Conservation (phyloP, 768 basidiomycete genomes). For the Jaapia argillacea region DNA sequence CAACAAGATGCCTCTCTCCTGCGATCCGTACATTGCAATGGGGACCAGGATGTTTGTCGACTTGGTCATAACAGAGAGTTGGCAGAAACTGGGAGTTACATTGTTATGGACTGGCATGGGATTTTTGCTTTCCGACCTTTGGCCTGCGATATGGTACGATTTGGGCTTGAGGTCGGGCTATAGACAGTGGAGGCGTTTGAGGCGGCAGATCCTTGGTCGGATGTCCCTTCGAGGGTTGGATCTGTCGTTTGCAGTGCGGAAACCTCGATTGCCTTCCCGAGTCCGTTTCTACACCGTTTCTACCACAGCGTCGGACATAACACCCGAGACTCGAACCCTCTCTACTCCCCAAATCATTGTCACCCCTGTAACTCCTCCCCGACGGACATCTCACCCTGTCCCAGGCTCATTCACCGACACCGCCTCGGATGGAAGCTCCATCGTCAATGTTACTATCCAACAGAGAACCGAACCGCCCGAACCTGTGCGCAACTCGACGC, state of each 20-base stretch:
- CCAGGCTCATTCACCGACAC: constrained; percentile 16
- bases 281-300: constrained; percentile 9
- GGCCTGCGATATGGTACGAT: constrained; percentile 36
- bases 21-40: constrained; percentile 62
- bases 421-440: background rate
- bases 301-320: constrained; percentile 2
- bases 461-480: too few species aligned
- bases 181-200: constrained; percentile 16
- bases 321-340: constrained; percentile 1
- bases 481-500: too few species aligned
- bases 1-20: constrained; percentile 51
- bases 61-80: constrained; percentile 51
- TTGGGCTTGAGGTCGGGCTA: constrained; percentile 13
- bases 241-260: background rate
- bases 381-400: constrained; percentile 13
- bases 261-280: background rate
- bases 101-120: constrained; percentile 43
- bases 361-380: constrained; percentile 7
- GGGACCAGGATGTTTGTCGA: constrained; percentile 66
- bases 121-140: constrained; percentile 42
- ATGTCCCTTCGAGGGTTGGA: constrained; percentile 2
- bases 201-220: constrained; percentile 7
- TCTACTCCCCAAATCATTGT: background rate
- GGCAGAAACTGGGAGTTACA: constrained; percentile 35
- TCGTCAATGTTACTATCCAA: background rate